phyloP scores from a whole-genome alignment of 75 land plant species.

The Pinus albicaulis region DNA sequence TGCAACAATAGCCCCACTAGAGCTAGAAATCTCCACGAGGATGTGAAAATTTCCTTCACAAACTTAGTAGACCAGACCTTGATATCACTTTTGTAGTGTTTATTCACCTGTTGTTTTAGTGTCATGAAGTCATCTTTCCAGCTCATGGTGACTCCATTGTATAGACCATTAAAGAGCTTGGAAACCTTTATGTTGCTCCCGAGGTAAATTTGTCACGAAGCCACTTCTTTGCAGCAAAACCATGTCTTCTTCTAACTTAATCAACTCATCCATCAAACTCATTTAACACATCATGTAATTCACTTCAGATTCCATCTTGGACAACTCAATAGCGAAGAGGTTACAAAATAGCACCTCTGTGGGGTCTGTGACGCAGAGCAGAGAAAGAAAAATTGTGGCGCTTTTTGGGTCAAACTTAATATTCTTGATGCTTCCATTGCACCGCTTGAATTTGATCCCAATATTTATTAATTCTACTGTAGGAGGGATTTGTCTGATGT shows the following conservation, averaged over 20 bases:
- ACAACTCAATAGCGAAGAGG: constrained; percentile 64
- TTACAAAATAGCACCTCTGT: constrained; percentile 56
- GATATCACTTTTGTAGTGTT: no score
- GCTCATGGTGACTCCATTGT: neutral
- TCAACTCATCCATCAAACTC: constrained; percentile 59
- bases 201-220: constrained; percentile 50
- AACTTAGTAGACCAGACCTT: no score
- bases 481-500: constrained; percentile 37
- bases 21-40: no score
- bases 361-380: constrained; percentile 28
- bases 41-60: no score
- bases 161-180: constrained; percentile 42
- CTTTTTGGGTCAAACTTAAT: constrained; percentile 37
- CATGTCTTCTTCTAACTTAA: constrained; percentile 44
- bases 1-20: no score
- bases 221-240: constrained; percentile 41
- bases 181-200: constrained; percentile 59
- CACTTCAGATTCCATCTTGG: constrained; percentile 26
- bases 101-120: no score
- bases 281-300: constrained; percentile 45
- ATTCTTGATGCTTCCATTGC: constrained; percentile 46
- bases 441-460: constrained; percentile 39
- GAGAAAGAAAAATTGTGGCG: constrained; percentile 26
- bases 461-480: constrained; percentile 42
- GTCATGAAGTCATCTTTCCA: no score